Evolutionary conservation across 208 protist genomes (phyloP).

Genomic region (Entamoeba invadens): DNA sequence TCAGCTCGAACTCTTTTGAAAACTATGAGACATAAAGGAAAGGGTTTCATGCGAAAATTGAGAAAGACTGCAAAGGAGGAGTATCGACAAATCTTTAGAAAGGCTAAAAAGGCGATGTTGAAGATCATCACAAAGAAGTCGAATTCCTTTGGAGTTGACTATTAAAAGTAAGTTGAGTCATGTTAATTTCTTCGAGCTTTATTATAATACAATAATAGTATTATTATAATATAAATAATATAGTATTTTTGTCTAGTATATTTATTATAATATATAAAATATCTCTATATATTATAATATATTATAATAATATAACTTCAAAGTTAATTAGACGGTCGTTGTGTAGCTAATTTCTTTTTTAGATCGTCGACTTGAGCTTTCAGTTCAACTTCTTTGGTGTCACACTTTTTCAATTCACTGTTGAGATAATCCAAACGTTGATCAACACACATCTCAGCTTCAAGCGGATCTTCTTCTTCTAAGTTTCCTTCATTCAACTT

Average conservation of each 20-base stretch:
- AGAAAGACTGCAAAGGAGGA: background rate
- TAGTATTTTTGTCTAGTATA: too few relatives aligned
- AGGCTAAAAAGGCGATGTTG: background rate
- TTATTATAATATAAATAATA: too few relatives aligned
- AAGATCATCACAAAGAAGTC: too few relatives aligned
- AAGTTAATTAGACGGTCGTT: too few relatives aligned
- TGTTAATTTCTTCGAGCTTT: too few relatives aligned
- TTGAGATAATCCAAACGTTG: background rate
- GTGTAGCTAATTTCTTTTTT: background rate
- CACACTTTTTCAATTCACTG: background rate
- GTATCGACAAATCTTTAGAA: background rate
- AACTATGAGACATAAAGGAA: background rate
- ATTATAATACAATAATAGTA: too few relatives aligned
- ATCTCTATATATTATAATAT: too few relatives aligned
- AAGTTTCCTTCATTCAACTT: background rate
- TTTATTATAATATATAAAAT: too few relatives aligned
- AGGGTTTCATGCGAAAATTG: background rate
- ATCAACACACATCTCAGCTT: background rate
- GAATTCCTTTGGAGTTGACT: too few relatives aligned
- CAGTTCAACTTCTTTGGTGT: background rate
- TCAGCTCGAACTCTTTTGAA: background rate
- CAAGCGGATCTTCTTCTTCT: background rate
- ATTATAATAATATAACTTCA: too few relatives aligned
- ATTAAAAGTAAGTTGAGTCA: too few relatives aligned
- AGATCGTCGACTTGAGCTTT: background rate